Conservation (phyloP, 2,329 filamentous ascomycete species). For the Fusarium floridanum region DNA sequence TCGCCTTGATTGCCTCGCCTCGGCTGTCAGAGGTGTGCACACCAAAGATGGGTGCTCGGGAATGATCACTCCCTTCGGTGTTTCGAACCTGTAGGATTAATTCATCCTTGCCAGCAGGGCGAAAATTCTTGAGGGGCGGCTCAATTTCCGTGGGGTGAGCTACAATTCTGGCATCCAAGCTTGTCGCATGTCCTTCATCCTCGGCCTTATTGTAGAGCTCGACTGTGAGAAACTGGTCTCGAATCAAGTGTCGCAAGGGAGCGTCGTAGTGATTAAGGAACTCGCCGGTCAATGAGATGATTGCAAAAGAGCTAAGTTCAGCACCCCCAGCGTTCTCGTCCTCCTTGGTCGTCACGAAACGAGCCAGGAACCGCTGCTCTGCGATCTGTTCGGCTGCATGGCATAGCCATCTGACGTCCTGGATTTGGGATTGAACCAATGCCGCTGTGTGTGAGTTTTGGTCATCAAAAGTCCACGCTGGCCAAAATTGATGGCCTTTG, state of each 20-base stretch:
- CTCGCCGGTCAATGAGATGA: too few relatives aligned
- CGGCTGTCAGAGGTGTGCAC: too few relatives aligned
- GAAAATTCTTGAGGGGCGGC: not conserved
- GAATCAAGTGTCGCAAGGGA: not conserved
- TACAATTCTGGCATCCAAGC: not conserved
- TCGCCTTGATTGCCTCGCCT: too few relatives aligned
- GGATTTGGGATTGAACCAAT: not conserved
- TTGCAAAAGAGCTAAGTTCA: too few relatives aligned
- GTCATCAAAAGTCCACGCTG: rapidly evolving
- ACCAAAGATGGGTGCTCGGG: not conserved
- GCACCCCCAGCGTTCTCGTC: not conserved
- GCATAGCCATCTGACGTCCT: not conserved
- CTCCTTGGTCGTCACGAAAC: not conserved
- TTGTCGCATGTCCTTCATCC: not conserved
- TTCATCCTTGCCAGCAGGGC: not conserved
- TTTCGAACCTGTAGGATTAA: rapidly evolving
- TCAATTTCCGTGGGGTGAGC: not conserved
- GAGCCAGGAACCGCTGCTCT: not conserved
- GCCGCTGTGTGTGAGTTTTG: not conserved
- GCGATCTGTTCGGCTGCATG: not conserved
- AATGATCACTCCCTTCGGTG: not conserved
- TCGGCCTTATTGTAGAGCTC: not conserved
- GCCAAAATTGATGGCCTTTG: not conserved
- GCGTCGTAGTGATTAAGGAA: not conserved
- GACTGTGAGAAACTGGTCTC: not conserved